Conservation (phyloP, 2,329 filamentous ascomycete genomes). For the Coniochaeta pulveracea region DNA sequence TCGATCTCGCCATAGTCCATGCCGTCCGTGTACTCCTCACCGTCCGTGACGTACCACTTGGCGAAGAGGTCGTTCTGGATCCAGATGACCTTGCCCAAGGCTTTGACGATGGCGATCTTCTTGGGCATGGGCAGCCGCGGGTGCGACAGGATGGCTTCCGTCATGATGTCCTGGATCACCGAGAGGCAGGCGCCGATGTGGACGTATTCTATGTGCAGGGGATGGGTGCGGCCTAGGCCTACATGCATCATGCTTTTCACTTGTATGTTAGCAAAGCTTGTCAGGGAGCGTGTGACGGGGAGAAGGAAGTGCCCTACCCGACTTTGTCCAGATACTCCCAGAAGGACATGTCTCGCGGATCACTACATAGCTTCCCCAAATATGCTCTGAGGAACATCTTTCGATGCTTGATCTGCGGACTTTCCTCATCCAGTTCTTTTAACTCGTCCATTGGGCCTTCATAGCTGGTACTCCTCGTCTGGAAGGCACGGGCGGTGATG, state of each 20-base stretch:
- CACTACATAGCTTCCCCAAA: conserved; percentile 61
- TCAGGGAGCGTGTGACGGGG: background rate
- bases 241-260: conserved; percentile 60
- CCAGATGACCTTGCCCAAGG: conserved; percentile 73
- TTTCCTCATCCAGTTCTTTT: conserved; percentile 55
- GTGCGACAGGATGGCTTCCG: conserved; percentile 63
- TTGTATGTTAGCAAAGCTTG: background rate
- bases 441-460: conserved; percentile 55
- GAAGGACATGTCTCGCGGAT: conserved; percentile 64
- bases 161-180: conserved; percentile 68
- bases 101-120: conserved; percentile 65
- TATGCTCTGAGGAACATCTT: conserved; percentile 74
- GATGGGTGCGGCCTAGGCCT: conserved; percentile 59
- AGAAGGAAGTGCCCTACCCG: conserved; percentile 35
- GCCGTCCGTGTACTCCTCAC: conserved; percentile 43
- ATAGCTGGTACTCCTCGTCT: conserved; percentile 49
- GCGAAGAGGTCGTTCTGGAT: conserved; percentile 81
- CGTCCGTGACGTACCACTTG: conserved; percentile 67
- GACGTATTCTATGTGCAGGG: conserved; percentile 70
- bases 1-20: conserved; percentile 40
- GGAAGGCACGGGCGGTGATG: conserved; percentile 69
- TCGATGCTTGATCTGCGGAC: conserved; percentile 63
- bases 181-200: conserved; percentile 63
- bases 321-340: conserved; percentile 82
- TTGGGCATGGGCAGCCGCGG: conserved; percentile 53